Base-by-base conservation (phyloP, 139 green algal genomes). In the Limnomonas spitsbergensis region DNA sequence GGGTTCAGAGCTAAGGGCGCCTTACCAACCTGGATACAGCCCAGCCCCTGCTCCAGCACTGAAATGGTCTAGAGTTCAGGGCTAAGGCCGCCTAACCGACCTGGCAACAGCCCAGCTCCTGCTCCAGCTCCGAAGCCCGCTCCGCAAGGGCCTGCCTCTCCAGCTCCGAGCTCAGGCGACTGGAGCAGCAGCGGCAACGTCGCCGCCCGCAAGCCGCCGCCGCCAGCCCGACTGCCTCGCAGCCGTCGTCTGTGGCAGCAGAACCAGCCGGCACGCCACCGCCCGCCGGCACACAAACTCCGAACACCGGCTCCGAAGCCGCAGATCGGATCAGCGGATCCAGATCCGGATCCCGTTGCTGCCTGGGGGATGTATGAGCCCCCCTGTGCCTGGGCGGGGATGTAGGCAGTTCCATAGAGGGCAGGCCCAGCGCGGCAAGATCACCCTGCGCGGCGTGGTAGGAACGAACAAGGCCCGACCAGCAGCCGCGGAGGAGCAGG, bases 111-210 rank as follows among this genome's bases (percentile, higher is more conserved):
- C 29, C 56, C 56, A 70, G 29, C 56, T 70, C 56, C 29, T 70
- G 56, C 24, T 37, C 14, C 27, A 70, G 56, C 56, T 70, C 56
- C 9, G 56, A 24, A n/a, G 54, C 78, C 56, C 77, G 53, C 24
- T 42, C 56, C 34, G 24, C 35, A 53, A 83, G 78, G 40, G 72
- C 71, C 40, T 79, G 68, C 36, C 38, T 24, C 1, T 67, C 78
- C 72, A 79, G 36, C 34, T 34, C 56, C 40, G 9, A 74, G 67
- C 67, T 39, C 4, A 31, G 37, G 40, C 34, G 69, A n/a, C 7
- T 37, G 42, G 42, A 27, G 42, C 42, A 6, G 42, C 42, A 6
- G 42, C 42, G 6, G 42, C 42, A 54, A 54, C 42, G 9, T 54
- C 9, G 42, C 7, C 42, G 9, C 7, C 7, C 42, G 42, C 6